A percentile compares a stretch with the other conserved stretches of the same genome.
phyloP scores from a whole-genome alignment of 2,329 filamentous ascomycete genomes.

The Colletotrichum tamarilloi region DNA sequence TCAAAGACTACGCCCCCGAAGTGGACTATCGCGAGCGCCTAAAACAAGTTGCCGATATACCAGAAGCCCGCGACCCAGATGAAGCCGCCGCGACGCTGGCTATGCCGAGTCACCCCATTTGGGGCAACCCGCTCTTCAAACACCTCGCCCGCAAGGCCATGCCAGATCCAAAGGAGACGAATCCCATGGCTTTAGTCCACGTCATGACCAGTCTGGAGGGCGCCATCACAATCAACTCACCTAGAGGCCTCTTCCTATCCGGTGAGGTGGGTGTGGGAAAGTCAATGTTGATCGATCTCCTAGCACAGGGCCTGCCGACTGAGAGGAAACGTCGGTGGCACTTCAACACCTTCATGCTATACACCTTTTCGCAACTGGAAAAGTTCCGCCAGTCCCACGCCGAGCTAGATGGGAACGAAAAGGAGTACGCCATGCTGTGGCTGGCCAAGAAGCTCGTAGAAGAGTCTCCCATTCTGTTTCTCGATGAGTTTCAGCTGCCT shows the following conservation, averaged over 20 bases:
- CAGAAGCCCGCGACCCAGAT: slow-evolving; percentile 45
- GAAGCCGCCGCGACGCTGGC: slow-evolving; percentile 54
- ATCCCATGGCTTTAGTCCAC: slow-evolving; percentile 69
- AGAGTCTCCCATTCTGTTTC: slow-evolving; percentile 79
- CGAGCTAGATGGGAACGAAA: slow-evolving; percentile 39
- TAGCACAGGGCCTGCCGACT: slow-evolving; percentile 82
- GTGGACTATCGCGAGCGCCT: slow-evolving; percentile 76
- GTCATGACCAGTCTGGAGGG: slow-evolving; percentile 78
- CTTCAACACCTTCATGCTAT: slow-evolving; percentile 89
- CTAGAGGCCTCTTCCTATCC: slow-evolving; percentile 79
- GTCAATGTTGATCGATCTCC: slow-evolving; percentile 84
- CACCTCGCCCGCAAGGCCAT: slow-evolving; percentile 65
- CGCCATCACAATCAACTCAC: slow-evolving; percentile 77
- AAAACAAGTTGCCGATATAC: slow-evolving; percentile 65
- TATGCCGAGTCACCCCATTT: slow-evolving; percentile 64
- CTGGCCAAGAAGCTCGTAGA: slow-evolving; percentile 81
- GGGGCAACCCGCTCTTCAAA: slow-evolving; percentile 68
- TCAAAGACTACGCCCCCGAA: slow-evolving; percentile 83
- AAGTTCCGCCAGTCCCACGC: slow-evolving; percentile 61
- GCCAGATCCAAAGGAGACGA: slow-evolving; percentile 64
- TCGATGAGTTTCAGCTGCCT: slow-evolving; percentile 87
- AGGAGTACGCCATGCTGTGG: slow-evolving; percentile 77
- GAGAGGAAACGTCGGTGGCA: slow-evolving; percentile 81
- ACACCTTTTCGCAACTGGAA: slow-evolving; percentile 79
- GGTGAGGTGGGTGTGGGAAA: slow-evolving; percentile 88